A percentile compares a stretch with the other conserved stretches of the same genome.
Conservation (phyloP, 2,329 filamentous ascomycete genomes). For the Alternaria angustiovoidea region DNA sequence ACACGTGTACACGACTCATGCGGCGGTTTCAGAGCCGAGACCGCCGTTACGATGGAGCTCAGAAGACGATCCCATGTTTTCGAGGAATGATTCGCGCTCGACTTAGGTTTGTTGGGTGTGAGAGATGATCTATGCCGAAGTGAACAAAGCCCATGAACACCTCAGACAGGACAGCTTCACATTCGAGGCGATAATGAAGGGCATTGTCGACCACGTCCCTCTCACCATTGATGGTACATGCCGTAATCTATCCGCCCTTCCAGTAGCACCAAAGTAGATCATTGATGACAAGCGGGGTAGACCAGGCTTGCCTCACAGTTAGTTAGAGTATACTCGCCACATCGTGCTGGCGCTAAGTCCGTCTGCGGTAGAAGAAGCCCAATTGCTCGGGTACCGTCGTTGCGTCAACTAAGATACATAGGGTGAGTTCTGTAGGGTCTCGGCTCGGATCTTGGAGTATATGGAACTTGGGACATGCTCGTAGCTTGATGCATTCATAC, state of each 20-base stretch:
- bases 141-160: not conserved
- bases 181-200: not conserved
- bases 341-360: constrained; percentile 3
- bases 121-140: not conserved
- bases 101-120: not conserved
- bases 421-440: constrained; percentile 2
- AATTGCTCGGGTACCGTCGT: constrained; percentile 2
- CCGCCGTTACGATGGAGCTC: not conserved
- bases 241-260: not conserved
- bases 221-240: not conserved
- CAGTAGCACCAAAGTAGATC: not conserved
- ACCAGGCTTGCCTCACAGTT: constrained; percentile 10
- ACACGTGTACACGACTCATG: constrained; percentile 16
- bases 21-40: constrained; percentile 9
- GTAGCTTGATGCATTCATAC: constrained; percentile 25
- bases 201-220: not conserved
- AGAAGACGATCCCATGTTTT: not conserved
- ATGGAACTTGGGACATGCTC: constrained; percentile 7
- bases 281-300: constrained; percentile 19
- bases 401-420: constrained; percentile 7
- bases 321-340: constrained; percentile 10
- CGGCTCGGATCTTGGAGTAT: not conserved
- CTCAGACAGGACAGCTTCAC: constrained; percentile 5
- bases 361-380: constrained; percentile 7
- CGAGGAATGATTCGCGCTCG: not conserved